Percentiles rank a stretch among this genome's conserved stretches.
Evolutionary conservation across 106 monocot genomes (phyloP).

Genomic region (Dioscorea zingiberensis): DNA sequence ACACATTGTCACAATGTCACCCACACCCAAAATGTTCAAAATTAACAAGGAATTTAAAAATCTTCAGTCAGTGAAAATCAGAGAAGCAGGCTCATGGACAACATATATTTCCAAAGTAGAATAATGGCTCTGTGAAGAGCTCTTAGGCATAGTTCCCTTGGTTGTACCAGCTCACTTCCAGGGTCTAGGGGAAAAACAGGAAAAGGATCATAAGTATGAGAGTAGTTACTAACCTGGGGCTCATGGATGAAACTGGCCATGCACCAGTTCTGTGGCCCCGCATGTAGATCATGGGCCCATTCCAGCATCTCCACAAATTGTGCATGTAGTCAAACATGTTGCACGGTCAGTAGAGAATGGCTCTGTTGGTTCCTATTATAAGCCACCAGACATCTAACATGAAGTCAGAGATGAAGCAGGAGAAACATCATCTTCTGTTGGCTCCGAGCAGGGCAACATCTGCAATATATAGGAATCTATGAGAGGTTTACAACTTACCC

Average conservation of each 20-base stretch:
- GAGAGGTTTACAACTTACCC: no score
- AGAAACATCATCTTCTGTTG: no score
- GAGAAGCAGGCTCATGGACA: neutral
- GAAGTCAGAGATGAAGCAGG: neutral
- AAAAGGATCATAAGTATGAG: slow-evolving; percentile 8
- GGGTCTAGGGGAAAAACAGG: neutral
- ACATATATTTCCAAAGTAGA: slow-evolving; percentile 19
- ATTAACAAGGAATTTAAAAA: neutral
- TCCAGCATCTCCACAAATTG: neutral
- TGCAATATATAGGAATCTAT: no score
- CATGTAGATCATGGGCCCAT: slow-evolving; percentile 25
- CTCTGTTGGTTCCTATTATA: neutral
- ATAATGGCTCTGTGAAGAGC: slow-evolving; percentile 16
- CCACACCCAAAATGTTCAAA: no score
- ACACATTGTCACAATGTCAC: no score
- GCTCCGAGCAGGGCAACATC: no score
- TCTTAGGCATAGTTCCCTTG: slow-evolving; percentile 8
- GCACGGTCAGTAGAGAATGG: slow-evolving; percentile 26
- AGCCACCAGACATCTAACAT: slow-evolving; percentile 21
- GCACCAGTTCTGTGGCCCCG: slow-evolving; percentile 3
- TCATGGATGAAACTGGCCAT: neutral
- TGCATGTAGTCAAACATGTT: slow-evolving; percentile 7
- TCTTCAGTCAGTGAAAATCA: neutral
- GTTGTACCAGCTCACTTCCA: slow-evolving; percentile 17
- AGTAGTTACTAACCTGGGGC: slow-evolving; percentile 17